Conservation (phyloP, 306 rosid genomes). For the Carpinus fangiana region DNA sequence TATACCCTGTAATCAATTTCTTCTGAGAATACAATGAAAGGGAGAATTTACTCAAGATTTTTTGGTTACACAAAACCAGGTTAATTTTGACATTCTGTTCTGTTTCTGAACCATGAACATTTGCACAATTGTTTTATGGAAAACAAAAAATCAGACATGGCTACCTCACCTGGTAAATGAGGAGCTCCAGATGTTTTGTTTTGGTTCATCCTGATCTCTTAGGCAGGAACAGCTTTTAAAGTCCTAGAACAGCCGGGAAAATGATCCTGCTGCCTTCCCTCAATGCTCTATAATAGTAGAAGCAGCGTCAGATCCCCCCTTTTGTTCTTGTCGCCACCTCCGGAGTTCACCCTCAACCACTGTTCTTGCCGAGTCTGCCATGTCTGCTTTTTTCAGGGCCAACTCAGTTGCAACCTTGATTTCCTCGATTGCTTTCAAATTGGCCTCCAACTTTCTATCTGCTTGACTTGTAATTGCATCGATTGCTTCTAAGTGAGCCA, state of each 20-base stretch:
- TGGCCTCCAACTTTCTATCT: constrained; percentile 59
- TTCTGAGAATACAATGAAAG: neutral
- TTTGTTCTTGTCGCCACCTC: constrained; percentile 53
- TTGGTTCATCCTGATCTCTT: constrained; percentile 15
- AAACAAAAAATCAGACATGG: constrained; percentile 1
- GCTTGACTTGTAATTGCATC: constrained; percentile 43
- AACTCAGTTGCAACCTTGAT: constrained; percentile 60
- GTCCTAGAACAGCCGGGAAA: constrained; percentile 23
- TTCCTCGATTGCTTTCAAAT: constrained; percentile 61
- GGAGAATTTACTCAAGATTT: constrained; percentile 20
- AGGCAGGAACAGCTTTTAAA: neutral
- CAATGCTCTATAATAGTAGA: constrained; percentile 5
- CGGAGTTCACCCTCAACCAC: constrained; percentile 60
- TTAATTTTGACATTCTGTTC: constrained; percentile 8
- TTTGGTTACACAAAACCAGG: constrained; percentile 2
- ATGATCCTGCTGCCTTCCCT: constrained; percentile 24
- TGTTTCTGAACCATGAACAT: neutral
- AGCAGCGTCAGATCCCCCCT: constrained; percentile 17
- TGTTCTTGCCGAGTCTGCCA: constrained; percentile 62
- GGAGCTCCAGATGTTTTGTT: constrained; percentile 13
- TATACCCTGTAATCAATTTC: neutral
- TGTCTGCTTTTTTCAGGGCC: constrained; percentile 65
- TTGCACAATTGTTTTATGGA: constrained; percentile 12
- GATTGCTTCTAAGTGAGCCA: constrained; percentile 43
- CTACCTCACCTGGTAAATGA: constrained; percentile 12